Conservation (phyloP, 164 flowering plant species). For the Aristolochia contorta region DNA sequence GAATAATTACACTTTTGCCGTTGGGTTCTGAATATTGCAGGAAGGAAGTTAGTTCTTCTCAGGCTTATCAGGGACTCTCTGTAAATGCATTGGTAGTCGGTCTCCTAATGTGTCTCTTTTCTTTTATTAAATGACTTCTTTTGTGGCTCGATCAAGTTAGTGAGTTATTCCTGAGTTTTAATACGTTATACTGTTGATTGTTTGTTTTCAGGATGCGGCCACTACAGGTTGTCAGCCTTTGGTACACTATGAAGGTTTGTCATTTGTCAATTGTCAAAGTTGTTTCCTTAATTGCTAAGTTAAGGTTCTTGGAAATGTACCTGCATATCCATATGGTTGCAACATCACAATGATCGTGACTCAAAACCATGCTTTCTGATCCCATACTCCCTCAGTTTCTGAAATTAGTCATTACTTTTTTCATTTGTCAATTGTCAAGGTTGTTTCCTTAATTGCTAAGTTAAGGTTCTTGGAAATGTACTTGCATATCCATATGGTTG, state of each 20-base stretch:
- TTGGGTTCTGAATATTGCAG: conserved; percentile 20
- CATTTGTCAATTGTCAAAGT: not conserved
- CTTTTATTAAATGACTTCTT: not conserved
- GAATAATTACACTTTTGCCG: not conserved
- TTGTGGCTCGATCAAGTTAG: not conserved
- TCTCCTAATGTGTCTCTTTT: not conserved
- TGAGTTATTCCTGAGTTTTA: not conserved
- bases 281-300: too few relatives aligned
- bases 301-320: too few relatives aligned
- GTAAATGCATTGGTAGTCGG: conserved; percentile 45
- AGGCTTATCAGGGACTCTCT: conserved; percentile 27
- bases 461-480: too few relatives aligned
- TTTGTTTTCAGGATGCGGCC: conserved; percentile 24
- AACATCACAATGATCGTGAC: too few relatives aligned
- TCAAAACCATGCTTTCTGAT: too few relatives aligned
- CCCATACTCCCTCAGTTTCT: too few relatives aligned
- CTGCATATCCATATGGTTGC: too few relatives aligned
- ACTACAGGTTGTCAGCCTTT: conserved; percentile 23
- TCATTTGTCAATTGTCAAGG: too few relatives aligned
- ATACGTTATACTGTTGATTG: not conserved
- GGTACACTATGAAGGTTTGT: conserved; percentile 52
- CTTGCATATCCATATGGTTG: too few relatives aligned
- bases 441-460: too few relatives aligned
- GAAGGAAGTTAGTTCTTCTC: conserved; percentile 36
- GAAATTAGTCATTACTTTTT: too few relatives aligned